A percentile compares a stretch with the other conserved stretches of the same genome.
These are phyloP conservation scores for Hymenoscyphus salicellus DNA, from an alignment of 2,329 filamentous ascomycete species.

Conservation along the genomic window DNA sequence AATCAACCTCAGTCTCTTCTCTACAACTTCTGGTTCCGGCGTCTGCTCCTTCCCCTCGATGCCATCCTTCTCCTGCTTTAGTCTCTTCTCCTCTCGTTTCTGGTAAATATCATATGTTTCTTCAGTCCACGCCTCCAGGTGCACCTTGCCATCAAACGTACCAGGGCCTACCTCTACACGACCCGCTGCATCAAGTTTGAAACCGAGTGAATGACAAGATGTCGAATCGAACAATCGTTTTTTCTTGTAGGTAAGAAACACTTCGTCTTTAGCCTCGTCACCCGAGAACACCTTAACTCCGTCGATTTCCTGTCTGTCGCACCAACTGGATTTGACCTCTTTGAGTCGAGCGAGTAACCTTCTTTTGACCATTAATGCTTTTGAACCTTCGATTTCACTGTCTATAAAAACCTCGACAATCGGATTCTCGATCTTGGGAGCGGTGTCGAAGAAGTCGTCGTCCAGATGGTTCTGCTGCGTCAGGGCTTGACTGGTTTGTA, in stretches of 20 bases:
- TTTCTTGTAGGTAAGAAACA: constrained; percentile 79
- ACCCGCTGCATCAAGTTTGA: constrained; percentile 46
- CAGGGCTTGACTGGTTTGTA: constrained; percentile 15
- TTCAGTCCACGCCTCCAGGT: constrained; percentile 74
- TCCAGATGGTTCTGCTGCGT: constrained; percentile 17
- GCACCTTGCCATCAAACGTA: constrained; percentile 49
- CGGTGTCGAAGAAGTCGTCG: constrained; percentile 19
- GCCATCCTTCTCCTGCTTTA: constrained; percentile 10
- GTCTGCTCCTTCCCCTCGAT: constrained; percentile 27
- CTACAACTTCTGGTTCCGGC: constrained; percentile 30
- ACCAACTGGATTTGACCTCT: constrained; percentile 68
- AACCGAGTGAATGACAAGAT: constrained; percentile 65
- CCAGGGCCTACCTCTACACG: constrained; percentile 42
- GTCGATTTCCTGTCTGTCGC: constrained; percentile 55
- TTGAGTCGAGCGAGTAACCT: constrained; percentile 65
- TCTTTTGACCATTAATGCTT: constrained; percentile 60
- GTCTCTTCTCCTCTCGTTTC: constrained; percentile 15
- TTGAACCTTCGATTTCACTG: constrained; percentile 61
- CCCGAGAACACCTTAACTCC: constrained; percentile 35
- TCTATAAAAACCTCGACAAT: constrained; percentile 64
- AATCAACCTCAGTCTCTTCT: constrained; percentile 46
- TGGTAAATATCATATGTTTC: constrained; percentile 50
- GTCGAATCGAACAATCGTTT: constrained; percentile 72
- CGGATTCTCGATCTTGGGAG: constrained; percentile 39
- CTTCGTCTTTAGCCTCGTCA: constrained; percentile 44